Percentiles rank a stretch among this genome's conserved stretches.
phyloP scores from a whole-genome alignment of 352 stramenopile species.

The Globisporangium nunn region DNA sequence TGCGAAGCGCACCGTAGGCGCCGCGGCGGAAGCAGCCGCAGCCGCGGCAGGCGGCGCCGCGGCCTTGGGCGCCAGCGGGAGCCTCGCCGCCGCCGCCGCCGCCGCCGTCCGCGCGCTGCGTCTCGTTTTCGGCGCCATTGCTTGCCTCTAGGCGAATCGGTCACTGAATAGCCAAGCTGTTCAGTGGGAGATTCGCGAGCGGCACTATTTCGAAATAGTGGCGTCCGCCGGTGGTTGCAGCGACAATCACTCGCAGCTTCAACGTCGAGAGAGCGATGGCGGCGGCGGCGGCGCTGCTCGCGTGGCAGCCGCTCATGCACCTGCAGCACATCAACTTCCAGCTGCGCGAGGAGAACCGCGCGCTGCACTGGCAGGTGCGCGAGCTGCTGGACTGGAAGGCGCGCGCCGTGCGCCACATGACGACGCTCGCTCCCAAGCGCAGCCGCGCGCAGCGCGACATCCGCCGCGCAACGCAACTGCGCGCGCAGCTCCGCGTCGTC shows the following conservation, averaged over 20 bases:
- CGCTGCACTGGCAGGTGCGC: conserved; percentile 34
- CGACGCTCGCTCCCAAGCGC: conserved; percentile 45
- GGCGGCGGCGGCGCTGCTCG: conserved; percentile 34
- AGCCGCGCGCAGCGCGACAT: conserved; percentile 35
- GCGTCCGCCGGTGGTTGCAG: not conserved
- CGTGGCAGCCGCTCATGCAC: conserved; percentile 48
- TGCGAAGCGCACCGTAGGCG: not conserved
- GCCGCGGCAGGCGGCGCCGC: not conserved
- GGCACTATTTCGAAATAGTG: not conserved
- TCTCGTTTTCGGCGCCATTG: conserved; percentile 8
- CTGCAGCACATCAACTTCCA: conserved; percentile 64
- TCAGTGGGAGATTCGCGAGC: too few relatives aligned
- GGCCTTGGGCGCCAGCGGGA: not conserved
- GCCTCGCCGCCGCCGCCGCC: conserved; percentile 1
- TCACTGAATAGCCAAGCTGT: not conserved
- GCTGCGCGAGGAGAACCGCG: conserved; percentile 46
- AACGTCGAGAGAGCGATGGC: conserved; percentile 11
- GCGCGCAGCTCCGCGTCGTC: conserved; percentile 42
- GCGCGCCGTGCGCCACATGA: conserved; percentile 54
- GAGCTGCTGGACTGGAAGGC: conserved; percentile 63
- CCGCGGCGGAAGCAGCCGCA: not conserved
- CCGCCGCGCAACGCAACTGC: conserved; percentile 40
- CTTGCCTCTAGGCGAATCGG: not conserved
- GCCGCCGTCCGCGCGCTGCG: not conserved
- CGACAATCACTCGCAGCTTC: not conserved